Evolutionary conservation across 2,329 filamentous ascomycete species (phyloP).

Genomic region (Teratosphaeria destructans): DNA sequence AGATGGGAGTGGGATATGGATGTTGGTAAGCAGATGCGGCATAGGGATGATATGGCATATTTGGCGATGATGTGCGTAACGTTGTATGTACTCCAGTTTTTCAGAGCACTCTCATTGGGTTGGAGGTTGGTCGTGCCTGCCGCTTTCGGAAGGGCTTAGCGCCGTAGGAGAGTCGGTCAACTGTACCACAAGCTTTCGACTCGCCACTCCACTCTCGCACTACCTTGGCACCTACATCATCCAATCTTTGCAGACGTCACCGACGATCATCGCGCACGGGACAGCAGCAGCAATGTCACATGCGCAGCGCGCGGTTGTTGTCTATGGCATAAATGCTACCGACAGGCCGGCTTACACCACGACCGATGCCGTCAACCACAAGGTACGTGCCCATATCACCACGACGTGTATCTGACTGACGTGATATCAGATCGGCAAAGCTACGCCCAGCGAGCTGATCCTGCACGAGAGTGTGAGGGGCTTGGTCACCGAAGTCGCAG

Average conservation of each 20-base stretch:
- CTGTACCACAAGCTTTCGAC: not conserved
- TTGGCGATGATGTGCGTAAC: not conserved
- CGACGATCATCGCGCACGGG: not conserved
- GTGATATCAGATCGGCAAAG: not conserved
- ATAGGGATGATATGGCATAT: not conserved
- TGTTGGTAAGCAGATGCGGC: not conserved
- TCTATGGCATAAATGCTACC: not conserved
- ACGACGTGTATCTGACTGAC: not conserved
- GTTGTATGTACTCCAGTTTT: not conserved
- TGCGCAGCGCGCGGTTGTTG: not conserved
- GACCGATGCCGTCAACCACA: not conserved
- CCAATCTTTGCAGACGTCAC: not conserved
- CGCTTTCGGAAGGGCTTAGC: not conserved
- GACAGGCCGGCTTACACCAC: not conserved
- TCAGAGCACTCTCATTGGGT: not conserved
- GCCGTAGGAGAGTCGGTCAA: not conserved
- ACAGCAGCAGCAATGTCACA: not conserved
- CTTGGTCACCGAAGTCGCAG: slow-evolving; percentile 1
- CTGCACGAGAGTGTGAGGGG: slow-evolving; percentile 3
- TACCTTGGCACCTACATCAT: not conserved
- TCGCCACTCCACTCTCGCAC: not conserved
- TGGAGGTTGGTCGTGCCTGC: not conserved
- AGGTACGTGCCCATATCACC: not conserved
- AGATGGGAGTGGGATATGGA: not conserved
- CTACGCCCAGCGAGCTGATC: slow-evolving; percentile 2